Evolutionary conservation across 1,139 yeast genomes (phyloP).

Genomic region (Zygosaccharomyces pseudobailii): DNA sequence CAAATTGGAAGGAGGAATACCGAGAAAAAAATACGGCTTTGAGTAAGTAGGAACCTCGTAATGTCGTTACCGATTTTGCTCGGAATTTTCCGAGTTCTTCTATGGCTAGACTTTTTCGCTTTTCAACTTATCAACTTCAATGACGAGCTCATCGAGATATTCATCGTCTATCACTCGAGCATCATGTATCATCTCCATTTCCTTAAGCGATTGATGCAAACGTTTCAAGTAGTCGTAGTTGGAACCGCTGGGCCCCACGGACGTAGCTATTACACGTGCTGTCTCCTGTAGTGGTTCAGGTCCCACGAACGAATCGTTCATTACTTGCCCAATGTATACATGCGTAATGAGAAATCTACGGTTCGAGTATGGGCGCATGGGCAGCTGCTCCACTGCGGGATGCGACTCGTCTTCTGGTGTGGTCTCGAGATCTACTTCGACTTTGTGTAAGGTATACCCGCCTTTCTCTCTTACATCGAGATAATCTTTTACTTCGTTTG

Average conservation of each 20-base stretch:
- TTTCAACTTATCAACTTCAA: constrained; percentile 1
- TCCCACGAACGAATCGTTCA: constrained; percentile 77
- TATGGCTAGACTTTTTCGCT: background rate
- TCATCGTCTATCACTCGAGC: background rate
- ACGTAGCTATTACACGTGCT: constrained; percentile 51
- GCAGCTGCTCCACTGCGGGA: constrained; percentile 28
- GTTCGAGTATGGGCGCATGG: constrained; percentile 35
- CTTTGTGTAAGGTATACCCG: constrained; percentile 72
- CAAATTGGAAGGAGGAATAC: background rate
- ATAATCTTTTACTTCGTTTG: constrained; percentile 57
- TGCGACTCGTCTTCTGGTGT: constrained; percentile 25
- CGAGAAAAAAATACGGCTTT: background rate
- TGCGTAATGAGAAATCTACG: constrained; percentile 49
- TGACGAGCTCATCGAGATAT: constrained; percentile 4
- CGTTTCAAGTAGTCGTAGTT: constrained; percentile 65
- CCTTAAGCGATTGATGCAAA: constrained; percentile 50
- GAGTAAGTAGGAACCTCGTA: background rate
- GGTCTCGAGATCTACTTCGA: constrained; percentile 55
- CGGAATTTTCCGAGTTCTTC: background rate
- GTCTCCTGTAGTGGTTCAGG: constrained; percentile 60
- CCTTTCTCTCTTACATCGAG: constrained; percentile 82
- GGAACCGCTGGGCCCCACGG: constrained; percentile 77
- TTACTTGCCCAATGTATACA: constrained; percentile 80
- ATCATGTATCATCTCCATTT: constrained; percentile 17
- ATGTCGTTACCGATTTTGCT: background rate